phyloP scores from a whole-genome alignment of 805 yeast genomes.

The Jamesozyma lodderae region DNA sequence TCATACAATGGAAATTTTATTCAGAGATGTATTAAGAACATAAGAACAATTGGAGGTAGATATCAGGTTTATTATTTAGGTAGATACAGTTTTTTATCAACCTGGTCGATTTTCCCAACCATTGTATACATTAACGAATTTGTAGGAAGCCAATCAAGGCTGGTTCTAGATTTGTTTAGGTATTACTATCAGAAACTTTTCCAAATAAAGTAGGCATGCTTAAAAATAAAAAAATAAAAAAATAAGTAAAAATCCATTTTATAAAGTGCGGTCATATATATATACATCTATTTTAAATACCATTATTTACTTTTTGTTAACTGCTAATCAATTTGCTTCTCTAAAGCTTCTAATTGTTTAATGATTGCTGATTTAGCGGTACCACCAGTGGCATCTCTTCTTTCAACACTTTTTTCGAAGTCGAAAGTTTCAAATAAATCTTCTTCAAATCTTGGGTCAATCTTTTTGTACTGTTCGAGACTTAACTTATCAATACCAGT shows the following conservation, averaged over 20 bases:
- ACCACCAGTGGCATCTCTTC: conserved; percentile 95
- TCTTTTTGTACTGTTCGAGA: conserved; percentile 64
- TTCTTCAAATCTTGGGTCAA: conserved; percentile 69
- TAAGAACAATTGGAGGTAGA: conserved; percentile 12
- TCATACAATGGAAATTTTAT: conserved; percentile 16
- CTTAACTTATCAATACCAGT: conserved; percentile 82
- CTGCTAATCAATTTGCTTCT: conserved; percentile 24
- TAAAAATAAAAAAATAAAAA: no score
- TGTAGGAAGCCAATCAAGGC: no score
- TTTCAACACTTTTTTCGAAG: conserved; percentile 90
- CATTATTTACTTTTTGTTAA: neutral
- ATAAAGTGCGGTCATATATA: neutral
- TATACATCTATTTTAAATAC: neutral
- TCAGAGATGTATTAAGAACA: conserved; percentile 8
- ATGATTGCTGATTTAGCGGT: conserved; percentile 87
- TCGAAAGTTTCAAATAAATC: conserved; percentile 84
- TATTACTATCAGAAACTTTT: neutral
- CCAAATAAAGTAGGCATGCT: no score
- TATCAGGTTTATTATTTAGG: conserved; percentile 16
- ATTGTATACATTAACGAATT: neutral
- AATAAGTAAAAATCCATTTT: no score
- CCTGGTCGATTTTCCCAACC: conserved; percentile 3
- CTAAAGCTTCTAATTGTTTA: conserved; percentile 47
- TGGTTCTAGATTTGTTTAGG: neutral
- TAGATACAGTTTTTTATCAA: conserved; percentile 13